Conservation (phyloP, 805 yeast species). For the Ogataea pini region DNA sequence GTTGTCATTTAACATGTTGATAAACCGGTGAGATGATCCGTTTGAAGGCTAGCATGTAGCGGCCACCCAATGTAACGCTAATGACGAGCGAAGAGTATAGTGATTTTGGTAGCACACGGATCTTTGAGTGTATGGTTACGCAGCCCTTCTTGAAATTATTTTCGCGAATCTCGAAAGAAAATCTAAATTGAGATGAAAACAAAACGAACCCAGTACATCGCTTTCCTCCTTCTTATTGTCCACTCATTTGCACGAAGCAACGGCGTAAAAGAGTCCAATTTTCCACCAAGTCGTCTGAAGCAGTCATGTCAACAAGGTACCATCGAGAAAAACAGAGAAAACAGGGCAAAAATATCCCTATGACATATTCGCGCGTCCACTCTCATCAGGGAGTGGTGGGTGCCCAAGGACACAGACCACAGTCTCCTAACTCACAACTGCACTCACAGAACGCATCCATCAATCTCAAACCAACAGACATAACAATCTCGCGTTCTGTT, state of each 20-base stretch:
- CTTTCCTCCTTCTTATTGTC: not conserved
- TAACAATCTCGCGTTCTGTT: conserved; percentile 33
- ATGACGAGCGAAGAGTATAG: too few relatives aligned
- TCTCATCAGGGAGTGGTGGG: conserved; percentile 16
- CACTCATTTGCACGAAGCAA: not conserved
- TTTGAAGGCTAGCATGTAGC: too few relatives aligned
- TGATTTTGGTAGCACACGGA: too few relatives aligned
- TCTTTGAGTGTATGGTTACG: not conserved
- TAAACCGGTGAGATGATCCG: too few relatives aligned
- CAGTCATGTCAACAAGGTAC: conserved; percentile 19
- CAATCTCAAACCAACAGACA: conserved; percentile 39
- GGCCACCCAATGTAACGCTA: too few relatives aligned
- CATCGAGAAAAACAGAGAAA: conserved; percentile 26
- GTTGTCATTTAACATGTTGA: too few relatives aligned
- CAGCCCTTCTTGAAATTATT: not conserved
- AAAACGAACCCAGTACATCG: not conserved
- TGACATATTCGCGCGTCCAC: conserved; percentile 18
- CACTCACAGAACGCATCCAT: conserved; percentile 27
- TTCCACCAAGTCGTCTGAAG: not conserved
- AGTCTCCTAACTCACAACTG: conserved; percentile 17
- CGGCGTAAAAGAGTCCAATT: not conserved
- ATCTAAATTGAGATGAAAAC: not conserved
- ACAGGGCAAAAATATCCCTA: conserved; percentile 15
- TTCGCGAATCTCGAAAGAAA: not conserved
- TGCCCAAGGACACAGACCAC: conserved; percentile 17